Base-by-base conservation (phyloP, 352 stramenopile species). In the Phytopythium delawarense region DNA sequence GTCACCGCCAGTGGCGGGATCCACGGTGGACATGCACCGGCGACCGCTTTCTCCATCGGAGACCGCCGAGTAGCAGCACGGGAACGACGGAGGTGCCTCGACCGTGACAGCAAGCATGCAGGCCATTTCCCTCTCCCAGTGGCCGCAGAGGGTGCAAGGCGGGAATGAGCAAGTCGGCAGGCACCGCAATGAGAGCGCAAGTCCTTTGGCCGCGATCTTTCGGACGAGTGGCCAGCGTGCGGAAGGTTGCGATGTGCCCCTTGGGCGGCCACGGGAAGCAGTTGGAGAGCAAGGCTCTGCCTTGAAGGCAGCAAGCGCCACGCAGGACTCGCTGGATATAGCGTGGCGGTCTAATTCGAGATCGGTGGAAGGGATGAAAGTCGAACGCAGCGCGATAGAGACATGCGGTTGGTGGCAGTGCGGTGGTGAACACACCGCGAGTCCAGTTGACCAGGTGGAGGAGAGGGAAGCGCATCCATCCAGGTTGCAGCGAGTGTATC, bases 151-250 rank as follows among this genome's bases (percentile, higher is more conserved):
- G 25, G 25, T 28, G 25, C 15, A 16, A 44, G 39, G 15, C 39
- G 15, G 20, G 15, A 44, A 20, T 44, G 39, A 44, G 15, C 7
- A 44, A 20, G 25, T 28, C 25, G 25, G 25, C 25, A 28, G 25
- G 25, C 25, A 28, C 25, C 39, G 39, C 39, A 21, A 46, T 46
- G 39, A 44, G 39, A 16, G 40, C 40, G 7, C 12, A 44, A 25
- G 42, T 25, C 42, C 42, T 25, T 25, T 48, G 44, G 21, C 44
- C 44, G 44, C 44, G 44, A 50, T 50, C 44, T 50, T 50, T 50
- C 44, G 28, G 44, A 28, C 21, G 21, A 50, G 12, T 48, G 42
- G 44, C 44, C 12, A 30, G 44, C 8, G 20, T 7, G 44, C 44
- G 44, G 44, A 7, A 30, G 44, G 44, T 50, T 50, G 44, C 44